phyloP scores from a whole-genome alignment of 2,329 filamentous ascomycete genomes.

The Monosporascus cannonballus region DNA sequence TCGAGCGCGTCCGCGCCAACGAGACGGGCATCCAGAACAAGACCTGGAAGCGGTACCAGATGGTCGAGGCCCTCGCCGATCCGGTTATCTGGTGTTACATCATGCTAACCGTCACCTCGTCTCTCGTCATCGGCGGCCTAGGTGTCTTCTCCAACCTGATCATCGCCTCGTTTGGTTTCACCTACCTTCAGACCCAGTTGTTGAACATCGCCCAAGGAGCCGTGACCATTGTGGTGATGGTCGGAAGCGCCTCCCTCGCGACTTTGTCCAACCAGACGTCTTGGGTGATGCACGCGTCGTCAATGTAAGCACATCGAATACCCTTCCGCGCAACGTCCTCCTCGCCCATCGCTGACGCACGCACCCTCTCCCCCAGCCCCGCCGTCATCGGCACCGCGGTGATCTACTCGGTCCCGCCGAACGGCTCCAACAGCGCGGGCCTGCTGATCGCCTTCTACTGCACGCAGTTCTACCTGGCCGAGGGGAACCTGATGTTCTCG shows the following conservation, averaged over 20 bases:
- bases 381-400: slow-evolving; percentile 35
- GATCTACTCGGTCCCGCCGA: slow-evolving; percentile 30
- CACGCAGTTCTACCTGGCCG: slow-evolving; percentile 36
- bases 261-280: slow-evolving; percentile 18
- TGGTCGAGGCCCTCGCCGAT: slow-evolving; percentile 32
- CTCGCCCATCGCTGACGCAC: no score
- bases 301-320: no score
- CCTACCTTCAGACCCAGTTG: slow-evolving; percentile 30
- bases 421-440: slow-evolving; percentile 25
- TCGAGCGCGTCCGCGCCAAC: slow-evolving; percentile 31
- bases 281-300: slow-evolving; percentile 10
- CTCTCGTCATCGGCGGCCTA: slow-evolving; percentile 26
- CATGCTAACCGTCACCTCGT: slow-evolving; percentile 18
- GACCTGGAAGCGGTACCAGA: slow-evolving; percentile 28
- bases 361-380: slow-evolving; percentile 13
- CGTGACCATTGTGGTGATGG: slow-evolving; percentile 31
- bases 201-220: slow-evolving; percentile 36
- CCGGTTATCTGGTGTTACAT: slow-evolving; percentile 25
- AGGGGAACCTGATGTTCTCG: slow-evolving; percentile 35
- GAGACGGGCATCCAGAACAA: slow-evolving; percentile 32
- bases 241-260: slow-evolving; percentile 27
- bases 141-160: slow-evolving; percentile 35
- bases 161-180: slow-evolving; percentile 32
- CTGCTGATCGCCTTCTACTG: slow-evolving; percentile 36
- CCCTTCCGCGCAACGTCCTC: no score